Evolutionary conservation across 139 green algal species (phyloP).

Genomic region (Chlamydomonas sp.): DNA sequence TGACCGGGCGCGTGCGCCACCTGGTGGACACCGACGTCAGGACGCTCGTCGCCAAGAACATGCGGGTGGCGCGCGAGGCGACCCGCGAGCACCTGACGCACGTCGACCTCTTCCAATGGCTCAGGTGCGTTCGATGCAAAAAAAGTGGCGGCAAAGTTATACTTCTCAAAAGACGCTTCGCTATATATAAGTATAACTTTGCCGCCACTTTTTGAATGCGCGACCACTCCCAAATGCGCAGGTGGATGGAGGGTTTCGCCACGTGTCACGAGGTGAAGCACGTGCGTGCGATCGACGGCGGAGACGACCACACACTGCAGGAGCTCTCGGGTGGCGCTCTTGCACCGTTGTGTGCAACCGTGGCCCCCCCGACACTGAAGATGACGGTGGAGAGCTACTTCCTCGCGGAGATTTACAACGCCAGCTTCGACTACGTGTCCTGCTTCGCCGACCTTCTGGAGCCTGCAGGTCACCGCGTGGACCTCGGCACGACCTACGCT

Average conservation of each 20-base stretch:
- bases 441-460: neutral
- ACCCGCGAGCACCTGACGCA: neutral
- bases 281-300: neutral
- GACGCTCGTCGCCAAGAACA: neutral
- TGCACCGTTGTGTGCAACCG: neutral
- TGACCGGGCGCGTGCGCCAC: conserved; percentile 12
- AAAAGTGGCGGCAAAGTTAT: neutral
- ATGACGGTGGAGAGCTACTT: neutral
- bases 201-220: too few relatives aligned
- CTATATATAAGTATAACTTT: conserved; percentile 3
- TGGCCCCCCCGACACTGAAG: neutral
- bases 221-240: too few relatives aligned
- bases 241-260: neutral
- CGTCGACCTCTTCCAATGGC: neutral
- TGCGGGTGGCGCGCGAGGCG: neutral
- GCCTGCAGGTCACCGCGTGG: neutral
- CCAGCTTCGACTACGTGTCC: neutral
- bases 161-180: neutral
- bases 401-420: conserved; percentile 5
- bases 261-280: neutral
- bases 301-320: conserved; percentile 6
- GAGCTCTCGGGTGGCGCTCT: neutral
- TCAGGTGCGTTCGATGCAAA: neutral
- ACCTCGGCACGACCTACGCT: neutral
- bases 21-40: neutral